A percentile compares a stretch with the other conserved stretches of the same genome.
phyloP scores from a whole-genome alignment of 2,329 filamentous ascomycete species.

The Periconia sp. region DNA sequence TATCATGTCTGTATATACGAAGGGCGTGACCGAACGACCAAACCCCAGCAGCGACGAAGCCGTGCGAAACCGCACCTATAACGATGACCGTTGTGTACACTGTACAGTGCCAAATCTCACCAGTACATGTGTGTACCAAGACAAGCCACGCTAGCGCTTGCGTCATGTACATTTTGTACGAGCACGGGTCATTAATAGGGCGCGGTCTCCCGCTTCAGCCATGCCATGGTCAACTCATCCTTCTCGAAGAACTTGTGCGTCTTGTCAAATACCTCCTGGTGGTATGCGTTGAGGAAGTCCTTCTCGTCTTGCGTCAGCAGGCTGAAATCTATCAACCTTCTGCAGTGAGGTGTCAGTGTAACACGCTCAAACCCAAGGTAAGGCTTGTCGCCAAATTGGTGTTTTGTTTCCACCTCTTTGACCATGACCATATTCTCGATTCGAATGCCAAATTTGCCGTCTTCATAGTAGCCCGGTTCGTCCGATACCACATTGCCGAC shows the following conservation, averaged over 20 bases:
- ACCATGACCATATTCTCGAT: slow-evolving; percentile 97
- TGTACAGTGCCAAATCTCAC: slow-evolving; percentile 11
- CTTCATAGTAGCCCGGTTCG: slow-evolving; percentile 96
- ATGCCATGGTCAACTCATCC: slow-evolving; percentile 71
- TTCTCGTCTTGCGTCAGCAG: slow-evolving; percentile 75
- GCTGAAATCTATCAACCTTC: slow-evolving; percentile 76
- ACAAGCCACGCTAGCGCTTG: slow-evolving; percentile 4
- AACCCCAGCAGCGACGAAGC: not conserved
- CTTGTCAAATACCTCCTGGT: slow-evolving; percentile 78
- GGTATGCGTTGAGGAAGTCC: slow-evolving; percentile 85
- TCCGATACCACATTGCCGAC: slow-evolving; percentile 96
- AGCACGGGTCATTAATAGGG: slow-evolving; percentile 41
- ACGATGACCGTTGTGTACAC: slow-evolving; percentile 5
- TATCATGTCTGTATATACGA: slow-evolving; percentile 12
- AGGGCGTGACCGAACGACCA: slow-evolving; percentile 7
- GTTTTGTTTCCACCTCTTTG: slow-evolving; percentile 79
- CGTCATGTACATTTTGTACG: not conserved
- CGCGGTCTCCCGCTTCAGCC: slow-evolving; percentile 86
- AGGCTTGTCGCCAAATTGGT: slow-evolving; percentile 90
- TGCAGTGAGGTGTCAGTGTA: slow-evolving; percentile 94
- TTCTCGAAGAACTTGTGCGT: slow-evolving; percentile 74
- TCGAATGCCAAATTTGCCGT: slow-evolving; percentile 89
- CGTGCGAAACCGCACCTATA: slow-evolving; percentile 13
- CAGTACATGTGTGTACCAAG: slow-evolving; percentile 5
- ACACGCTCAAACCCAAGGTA: slow-evolving; percentile 96